Evolutionary conservation across 352 stramenopile genomes (phyloP).

Genomic region (Globisporangium mamillatum): DNA sequence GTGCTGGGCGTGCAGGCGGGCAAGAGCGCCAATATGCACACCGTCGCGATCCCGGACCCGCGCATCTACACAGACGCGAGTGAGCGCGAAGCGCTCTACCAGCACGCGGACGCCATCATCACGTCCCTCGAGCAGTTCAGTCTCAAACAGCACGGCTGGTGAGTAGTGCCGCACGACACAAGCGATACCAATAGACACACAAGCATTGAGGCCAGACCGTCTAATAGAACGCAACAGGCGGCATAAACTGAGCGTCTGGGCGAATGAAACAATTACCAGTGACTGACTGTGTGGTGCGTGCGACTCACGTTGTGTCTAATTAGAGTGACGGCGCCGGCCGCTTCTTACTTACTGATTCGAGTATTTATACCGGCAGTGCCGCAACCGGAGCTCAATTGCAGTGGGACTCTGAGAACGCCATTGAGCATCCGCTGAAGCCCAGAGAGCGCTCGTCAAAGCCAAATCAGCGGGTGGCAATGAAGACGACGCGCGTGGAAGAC

Average conservation of each 20-base stretch:
- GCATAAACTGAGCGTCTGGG: not conserved
- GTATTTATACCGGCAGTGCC: too few relatives aligned
- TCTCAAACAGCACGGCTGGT: slow-evolving; percentile 51
- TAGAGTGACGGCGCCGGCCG: too few relatives aligned
- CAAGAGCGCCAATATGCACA: slow-evolving; percentile 65
- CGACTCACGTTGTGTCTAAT: too few relatives aligned
- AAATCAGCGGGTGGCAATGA: not conserved
- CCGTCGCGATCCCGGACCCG: slow-evolving; percentile 65
- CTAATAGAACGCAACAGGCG: too few relatives aligned
- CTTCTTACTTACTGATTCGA: too few relatives aligned
- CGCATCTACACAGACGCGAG: slow-evolving; percentile 53
- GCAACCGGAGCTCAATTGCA: too few relatives aligned
- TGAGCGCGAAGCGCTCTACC: slow-evolving; percentile 46
- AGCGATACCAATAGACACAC: not conserved
- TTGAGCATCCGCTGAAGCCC: too few relatives aligned
- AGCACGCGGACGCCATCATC: slow-evolving; percentile 60
- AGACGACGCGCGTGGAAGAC: not conserved
- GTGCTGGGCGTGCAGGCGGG: slow-evolving; percentile 60
- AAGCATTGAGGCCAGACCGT: not conserved
- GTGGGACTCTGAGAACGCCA: too few relatives aligned
- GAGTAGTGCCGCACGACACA: not conserved
- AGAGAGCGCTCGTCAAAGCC: too few relatives aligned
- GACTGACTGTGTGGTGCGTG: too few relatives aligned
- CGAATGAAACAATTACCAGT: not conserved
- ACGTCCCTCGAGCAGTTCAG: slow-evolving; percentile 61